Evolutionary conservation across 23 red algal species (phyloP).

Genomic region (Pyropia yezoensis): DNA sequence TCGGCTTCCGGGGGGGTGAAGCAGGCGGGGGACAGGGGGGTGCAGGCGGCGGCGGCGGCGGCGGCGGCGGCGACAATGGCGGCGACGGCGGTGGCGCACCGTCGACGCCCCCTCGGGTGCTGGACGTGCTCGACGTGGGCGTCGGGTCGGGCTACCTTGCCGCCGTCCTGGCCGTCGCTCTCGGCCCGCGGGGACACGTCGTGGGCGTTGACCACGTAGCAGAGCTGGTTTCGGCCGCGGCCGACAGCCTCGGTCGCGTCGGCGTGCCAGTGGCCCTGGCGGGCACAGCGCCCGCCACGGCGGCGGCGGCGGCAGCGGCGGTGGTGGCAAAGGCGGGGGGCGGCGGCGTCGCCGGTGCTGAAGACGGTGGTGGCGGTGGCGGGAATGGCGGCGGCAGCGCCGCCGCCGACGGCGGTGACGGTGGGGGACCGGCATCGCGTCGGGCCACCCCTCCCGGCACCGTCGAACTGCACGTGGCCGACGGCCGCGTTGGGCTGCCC

Average conservation of each 20-base stretch:
- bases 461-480: conserved; percentile 32
- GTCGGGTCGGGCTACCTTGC: conserved; percentile 66
- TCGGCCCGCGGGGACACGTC: conserved; percentile 31
- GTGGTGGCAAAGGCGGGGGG: too few species aligned
- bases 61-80: too few species aligned
- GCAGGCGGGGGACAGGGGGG: too few species aligned
- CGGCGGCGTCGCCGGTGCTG: too few species aligned
- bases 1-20: conserved; percentile 25
- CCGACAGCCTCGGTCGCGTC: conserved; percentile 35
- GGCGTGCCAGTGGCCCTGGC: not conserved
- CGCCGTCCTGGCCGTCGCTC: conserved; percentile 32
- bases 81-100: too few species aligned
- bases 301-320: too few species aligned
- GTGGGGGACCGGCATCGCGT: too few species aligned
- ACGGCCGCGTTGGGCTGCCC: conserved; percentile 26
- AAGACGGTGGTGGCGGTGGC: too few species aligned
- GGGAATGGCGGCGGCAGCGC: not conserved
- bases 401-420: not conserved
- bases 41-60: too few species aligned
- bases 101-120: too few species aligned
- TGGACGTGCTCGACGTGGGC: conserved; percentile 58
- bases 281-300: not conserved
- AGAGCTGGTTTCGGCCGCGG: conserved; percentile 25
- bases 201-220: conserved; percentile 72
- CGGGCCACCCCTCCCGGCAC: conserved; percentile 2